These are phyloP conservation scores for Colletotrichum sansevieriae DNA, from an alignment of 2,329 filamentous ascomycete species.

Conservation along the genomic window DNA sequence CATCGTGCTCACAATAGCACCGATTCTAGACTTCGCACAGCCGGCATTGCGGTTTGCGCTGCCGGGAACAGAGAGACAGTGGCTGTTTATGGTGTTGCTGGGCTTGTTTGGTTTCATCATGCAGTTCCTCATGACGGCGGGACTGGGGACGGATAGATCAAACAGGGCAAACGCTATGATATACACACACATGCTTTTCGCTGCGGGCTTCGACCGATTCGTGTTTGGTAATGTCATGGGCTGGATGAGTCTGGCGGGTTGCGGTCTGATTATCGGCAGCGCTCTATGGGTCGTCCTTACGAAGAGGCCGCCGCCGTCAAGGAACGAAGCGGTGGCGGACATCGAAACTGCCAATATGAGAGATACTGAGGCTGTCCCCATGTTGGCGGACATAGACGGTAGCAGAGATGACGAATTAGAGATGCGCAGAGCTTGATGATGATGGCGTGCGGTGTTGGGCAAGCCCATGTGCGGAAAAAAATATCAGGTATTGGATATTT, in stretches of 20 bases:
- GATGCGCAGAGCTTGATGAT: conserved; percentile 23
- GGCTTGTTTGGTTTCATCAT: conserved; percentile 83
- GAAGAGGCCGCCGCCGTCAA: conserved; percentile 53
- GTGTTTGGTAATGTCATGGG: conserved; percentile 66
- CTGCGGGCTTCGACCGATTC: conserved; percentile 64
- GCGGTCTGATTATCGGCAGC: conserved; percentile 65
- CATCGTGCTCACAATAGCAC: conserved; percentile 67
- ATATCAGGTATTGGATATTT: neutral
- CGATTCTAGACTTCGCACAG: conserved; percentile 59
- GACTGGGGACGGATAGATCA: conserved; percentile 78
- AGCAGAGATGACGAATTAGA: conserved; percentile 45
- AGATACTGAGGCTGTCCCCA: conserved; percentile 55
- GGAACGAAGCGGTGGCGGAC: conserved; percentile 51
- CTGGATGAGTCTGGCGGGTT: conserved; percentile 62
- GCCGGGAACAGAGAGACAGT: conserved; percentile 64
- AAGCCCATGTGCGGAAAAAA: too few species aligned
- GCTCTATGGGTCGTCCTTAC: conserved; percentile 64
- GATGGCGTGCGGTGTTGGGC: neutral
- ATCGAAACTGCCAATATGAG: conserved; percentile 46
- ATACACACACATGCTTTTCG: conserved; percentile 70
- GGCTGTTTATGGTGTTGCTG: conserved; percentile 76
- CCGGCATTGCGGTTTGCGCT: conserved; percentile 60
- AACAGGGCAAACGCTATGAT: conserved; percentile 70
- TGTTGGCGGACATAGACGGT: conserved; percentile 52
- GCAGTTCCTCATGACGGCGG: conserved; percentile 87